Conservation (phyloP, 2,329 filamentous ascomycete species). For the Corynespora cassiicola region DNA sequence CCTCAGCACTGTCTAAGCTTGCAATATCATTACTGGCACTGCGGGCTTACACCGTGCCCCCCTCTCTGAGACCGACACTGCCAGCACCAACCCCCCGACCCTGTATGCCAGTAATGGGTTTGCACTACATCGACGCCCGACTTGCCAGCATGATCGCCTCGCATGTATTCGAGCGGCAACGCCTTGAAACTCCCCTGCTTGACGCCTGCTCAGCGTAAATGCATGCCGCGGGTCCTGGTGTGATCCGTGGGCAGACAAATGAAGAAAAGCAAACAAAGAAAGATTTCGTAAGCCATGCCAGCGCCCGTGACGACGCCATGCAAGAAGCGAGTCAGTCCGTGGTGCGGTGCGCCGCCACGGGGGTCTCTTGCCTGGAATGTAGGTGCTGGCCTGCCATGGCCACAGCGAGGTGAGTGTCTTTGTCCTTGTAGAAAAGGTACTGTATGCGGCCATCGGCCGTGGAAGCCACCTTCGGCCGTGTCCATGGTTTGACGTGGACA, state of each 20-base stretch:
- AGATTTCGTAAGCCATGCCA: constrained; percentile 13
- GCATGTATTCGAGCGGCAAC: constrained; percentile 24
- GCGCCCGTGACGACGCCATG: constrained; percentile 20
- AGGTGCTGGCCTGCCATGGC: too few species aligned
- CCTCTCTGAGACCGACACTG: constrained; percentile 34
- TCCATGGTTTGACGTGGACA: too few species aligned
- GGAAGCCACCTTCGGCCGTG: too few species aligned
- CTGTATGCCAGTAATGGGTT: constrained; percentile 26
- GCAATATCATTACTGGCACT: constrained; percentile 35
- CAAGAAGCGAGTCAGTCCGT: too few species aligned
- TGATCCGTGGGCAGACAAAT: constrained; percentile 6
- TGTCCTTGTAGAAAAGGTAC: too few species aligned
- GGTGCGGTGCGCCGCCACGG: too few species aligned
- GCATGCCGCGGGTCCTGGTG: constrained; percentile 3
- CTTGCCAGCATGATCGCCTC: constrained; percentile 22
- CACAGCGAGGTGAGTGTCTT: too few species aligned
- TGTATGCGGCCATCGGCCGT: too few species aligned
- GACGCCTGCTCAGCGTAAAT: constrained; percentile 7
- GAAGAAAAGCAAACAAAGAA: constrained; percentile 4
- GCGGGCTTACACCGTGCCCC: constrained; percentile 18
- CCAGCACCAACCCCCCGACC: constrained; percentile 33
- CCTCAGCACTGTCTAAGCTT: constrained; percentile 41
- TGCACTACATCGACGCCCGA: constrained; percentile 30
- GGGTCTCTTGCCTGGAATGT: too few species aligned
- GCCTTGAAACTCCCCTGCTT: constrained; percentile 14